Evolutionary conservation across 768 basidiomycete species (phyloP), one percentile per base, ranked within the genome.

Genomic region (Agrocybe pediades): DNA sequence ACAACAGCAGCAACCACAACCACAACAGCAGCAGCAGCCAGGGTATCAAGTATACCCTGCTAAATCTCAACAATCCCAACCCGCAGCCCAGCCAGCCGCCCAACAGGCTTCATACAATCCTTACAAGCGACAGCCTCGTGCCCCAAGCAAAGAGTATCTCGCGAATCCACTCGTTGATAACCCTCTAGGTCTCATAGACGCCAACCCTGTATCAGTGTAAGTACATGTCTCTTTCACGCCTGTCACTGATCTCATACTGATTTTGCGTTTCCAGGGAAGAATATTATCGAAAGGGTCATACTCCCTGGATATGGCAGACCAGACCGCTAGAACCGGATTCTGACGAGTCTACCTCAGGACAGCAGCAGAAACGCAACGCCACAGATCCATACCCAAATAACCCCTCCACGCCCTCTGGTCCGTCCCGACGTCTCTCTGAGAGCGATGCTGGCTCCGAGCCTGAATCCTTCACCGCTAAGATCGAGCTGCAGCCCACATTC

Each of bases 241-340:
- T 43, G 16, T 42, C 41, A 26, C 19, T 41, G 15, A 51, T 46
- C 46, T 15, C n/a, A 20, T 27, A 26, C 40, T 54, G 42, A 49
- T 54, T 46, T 23, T 41, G 15, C 43, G 33, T 30, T 44, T 51
- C 41, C 57, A 74, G 78, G 27, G 59, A 74, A 63, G 62, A 78
- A 57, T 58, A 65, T 44, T 67, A 70, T 29, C 69, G 66, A 9
- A 65, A 67, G 20, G 62, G 54, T 9, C 58, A 68, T 26, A 89
- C 88, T 0, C 88, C 88, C 7, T 90, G 88, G 88, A 77, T 88
- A 51, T 90, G 88, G 88, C 33, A 36, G n/a, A 4, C 33, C 4
- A 84, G 78, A 67, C 81, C 86, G 21, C 64, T 75, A 29, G 70
- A 71, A 52, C 70, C 85, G 19, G 63, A 73, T 27, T 69, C 74